A percentile compares a stretch with the other conserved stretches of the same genome.
These are phyloP conservation scores for Backusella tuberculispora DNA, from an alignment of 192 early-diverging fungal species.

Conservation along the genomic window DNA sequence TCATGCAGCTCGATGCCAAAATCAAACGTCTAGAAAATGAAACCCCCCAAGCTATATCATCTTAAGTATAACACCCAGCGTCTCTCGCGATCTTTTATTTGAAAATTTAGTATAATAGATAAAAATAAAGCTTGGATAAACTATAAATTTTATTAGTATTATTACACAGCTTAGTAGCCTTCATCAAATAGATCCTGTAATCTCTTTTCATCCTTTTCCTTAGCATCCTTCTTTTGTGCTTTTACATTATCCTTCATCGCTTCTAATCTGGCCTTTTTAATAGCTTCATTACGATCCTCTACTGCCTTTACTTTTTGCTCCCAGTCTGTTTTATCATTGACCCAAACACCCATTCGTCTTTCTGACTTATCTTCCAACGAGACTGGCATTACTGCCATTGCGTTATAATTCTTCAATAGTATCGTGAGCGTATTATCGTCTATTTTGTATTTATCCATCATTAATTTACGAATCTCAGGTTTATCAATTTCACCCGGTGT, in stretches of 20 bases:
- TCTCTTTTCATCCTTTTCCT: slow-evolving; percentile 10
- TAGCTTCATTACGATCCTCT: slow-evolving; percentile 4
- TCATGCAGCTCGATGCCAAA: too few relatives aligned
- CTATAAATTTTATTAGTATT: not conserved
- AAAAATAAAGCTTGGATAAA: too few relatives aligned
- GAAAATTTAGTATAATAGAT: too few relatives aligned
- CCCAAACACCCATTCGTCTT: slow-evolving; percentile 23
- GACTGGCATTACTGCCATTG: slow-evolving; percentile 28
- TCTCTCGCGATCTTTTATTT: too few relatives aligned
- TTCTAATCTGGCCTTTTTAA: slow-evolving; percentile 17
- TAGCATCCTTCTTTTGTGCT: not conserved
- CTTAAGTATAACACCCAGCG: too few relatives aligned
- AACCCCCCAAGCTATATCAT: too few relatives aligned
- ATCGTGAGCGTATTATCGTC: slow-evolving; percentile 4
- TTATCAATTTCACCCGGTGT: slow-evolving; percentile 21
- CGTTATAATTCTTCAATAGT: slow-evolving; percentile 24
- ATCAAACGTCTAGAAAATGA: too few relatives aligned
- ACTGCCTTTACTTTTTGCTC: not conserved
- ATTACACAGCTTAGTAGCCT: not conserved
- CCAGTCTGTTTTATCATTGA: slow-evolving; percentile 23
- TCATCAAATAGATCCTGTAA: slow-evolving; percentile 28
- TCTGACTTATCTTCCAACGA: slow-evolving; percentile 24
- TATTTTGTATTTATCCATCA: slow-evolving; percentile 19
- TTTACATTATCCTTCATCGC: slow-evolving; percentile 24
- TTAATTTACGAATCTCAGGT: slow-evolving; percentile 11